Evolutionary conservation across 106 monocot species (phyloP).

Genomic region (Phalaenopsis aphrodite): DNA sequence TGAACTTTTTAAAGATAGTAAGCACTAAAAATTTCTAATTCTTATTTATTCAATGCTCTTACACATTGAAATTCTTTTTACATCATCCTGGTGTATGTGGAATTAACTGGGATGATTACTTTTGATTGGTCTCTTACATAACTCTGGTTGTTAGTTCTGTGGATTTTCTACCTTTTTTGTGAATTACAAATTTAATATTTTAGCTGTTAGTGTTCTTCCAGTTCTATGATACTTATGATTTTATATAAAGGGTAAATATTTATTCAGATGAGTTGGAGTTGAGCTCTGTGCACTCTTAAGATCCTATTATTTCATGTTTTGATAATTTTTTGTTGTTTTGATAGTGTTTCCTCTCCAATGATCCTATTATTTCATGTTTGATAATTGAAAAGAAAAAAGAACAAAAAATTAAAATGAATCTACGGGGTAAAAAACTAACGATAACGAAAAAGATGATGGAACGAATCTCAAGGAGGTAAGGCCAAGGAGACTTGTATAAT

Average conservation of each 20-base stretch:
- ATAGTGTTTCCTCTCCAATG: background rate
- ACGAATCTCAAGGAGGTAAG: background rate
- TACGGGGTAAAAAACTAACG: too few species aligned
- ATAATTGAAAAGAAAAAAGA: too few species aligned
- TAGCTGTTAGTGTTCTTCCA: too few species aligned
- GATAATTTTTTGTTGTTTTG: background rate
- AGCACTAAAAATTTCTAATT: too few species aligned
- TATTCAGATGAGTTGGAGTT: too few species aligned
- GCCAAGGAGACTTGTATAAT: background rate
- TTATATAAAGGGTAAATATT: too few species aligned
- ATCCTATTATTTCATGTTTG: background rate
- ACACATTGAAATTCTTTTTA: background rate
- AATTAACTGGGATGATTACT: background rate
- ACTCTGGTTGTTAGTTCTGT: background rate
- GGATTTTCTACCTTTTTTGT: background rate
- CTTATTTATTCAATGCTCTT: too few species aligned
- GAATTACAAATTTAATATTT: too few species aligned
- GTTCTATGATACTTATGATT: too few species aligned
- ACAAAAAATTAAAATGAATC: too few species aligned
- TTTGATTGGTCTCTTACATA: background rate
- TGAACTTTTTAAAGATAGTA: too few species aligned
- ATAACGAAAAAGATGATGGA: background rate
- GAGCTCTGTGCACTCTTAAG: too few species aligned
- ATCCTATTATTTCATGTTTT: background rate
- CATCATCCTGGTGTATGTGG: background rate